Conservation (phyloP, 306 rosid species). For the Coriaria nepalensis region DNA sequence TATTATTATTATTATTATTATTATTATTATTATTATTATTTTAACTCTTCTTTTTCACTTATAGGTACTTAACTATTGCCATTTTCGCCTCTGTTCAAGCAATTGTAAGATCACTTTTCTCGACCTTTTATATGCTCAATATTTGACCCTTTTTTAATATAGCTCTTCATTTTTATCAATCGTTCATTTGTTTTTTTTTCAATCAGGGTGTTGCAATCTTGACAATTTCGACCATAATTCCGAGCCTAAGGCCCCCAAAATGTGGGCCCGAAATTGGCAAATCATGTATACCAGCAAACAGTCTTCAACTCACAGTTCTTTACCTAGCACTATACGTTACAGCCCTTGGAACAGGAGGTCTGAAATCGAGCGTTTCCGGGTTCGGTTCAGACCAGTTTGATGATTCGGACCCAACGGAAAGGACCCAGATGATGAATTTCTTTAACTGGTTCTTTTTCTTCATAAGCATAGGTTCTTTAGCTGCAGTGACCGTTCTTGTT, state of each 20-base stretch:
- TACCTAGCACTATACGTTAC: slow-evolving; percentile 55
- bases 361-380: slow-evolving; percentile 77
- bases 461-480: slow-evolving; percentile 62
- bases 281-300: slow-evolving; percentile 33
- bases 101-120: slow-evolving; percentile 28
- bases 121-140: too few relatives aligned
- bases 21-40: background rate
- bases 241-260: slow-evolving; percentile 72
- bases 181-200: background rate
- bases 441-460: slow-evolving; percentile 88
- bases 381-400: slow-evolving; percentile 88
- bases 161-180: too few relatives aligned
- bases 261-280: slow-evolving; percentile 15
- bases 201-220: slow-evolving; percentile 66
- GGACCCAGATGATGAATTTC: slow-evolving; percentile 38
- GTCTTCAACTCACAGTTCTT: slow-evolving; percentile 34
- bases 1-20: background rate
- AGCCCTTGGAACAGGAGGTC: slow-evolving; percentile 75
- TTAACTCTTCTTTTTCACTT: background rate
- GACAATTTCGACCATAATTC: slow-evolving; percentile 65
- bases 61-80: slow-evolving; percentile 75
- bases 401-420: slow-evolving; percentile 40
- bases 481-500: slow-evolving; percentile 55
- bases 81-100: slow-evolving; percentile 81
- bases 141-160: too few relatives aligned